A percentile compares a stretch with the other conserved stretches of the same genome.
Conservation (phyloP, 441 rosid genomes). For the Melianthus villosus region DNA sequence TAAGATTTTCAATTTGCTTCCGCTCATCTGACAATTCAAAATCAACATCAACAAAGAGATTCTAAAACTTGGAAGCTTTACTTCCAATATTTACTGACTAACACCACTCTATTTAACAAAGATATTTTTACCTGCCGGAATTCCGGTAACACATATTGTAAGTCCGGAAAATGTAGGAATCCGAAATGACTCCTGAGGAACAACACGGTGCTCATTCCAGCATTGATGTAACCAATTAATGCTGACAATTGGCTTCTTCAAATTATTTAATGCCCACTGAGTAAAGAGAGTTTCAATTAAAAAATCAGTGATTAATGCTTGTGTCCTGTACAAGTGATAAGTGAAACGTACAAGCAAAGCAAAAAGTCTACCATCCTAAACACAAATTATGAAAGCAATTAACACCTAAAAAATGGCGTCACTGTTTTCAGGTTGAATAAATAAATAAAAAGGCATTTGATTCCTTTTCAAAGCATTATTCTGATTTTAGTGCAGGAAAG, state of each 20-base stretch:
- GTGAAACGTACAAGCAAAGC: background rate
- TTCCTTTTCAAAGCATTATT: too few species aligned
- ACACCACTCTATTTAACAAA: background rate
- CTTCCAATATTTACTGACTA: background rate
- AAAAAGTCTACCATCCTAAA: too few species aligned
- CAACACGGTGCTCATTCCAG: slow-evolving; percentile 90
- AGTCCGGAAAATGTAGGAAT: slow-evolving; percentile 89
- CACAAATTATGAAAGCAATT: too few species aligned
- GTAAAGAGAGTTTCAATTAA: slow-evolving; percentile 9
- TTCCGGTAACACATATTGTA: slow-evolving; percentile 59
- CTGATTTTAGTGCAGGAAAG: too few species aligned
- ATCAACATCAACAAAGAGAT: background rate
- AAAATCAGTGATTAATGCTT: slow-evolving; percentile 6
- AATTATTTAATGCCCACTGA: slow-evolving; percentile 84
- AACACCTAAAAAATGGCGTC: too few species aligned
- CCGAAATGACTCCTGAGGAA: slow-evolving; percentile 70
- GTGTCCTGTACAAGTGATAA: background rate
- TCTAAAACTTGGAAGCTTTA: background rate
- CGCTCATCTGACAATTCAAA: slow-evolving; percentile 47
- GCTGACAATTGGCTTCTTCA: slow-evolving; percentile 77
- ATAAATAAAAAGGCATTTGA: too few species aligned
- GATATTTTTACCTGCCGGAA: slow-evolving; percentile 46
- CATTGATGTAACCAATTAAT: slow-evolving; percentile 76
- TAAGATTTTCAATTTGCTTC: slow-evolving; percentile 53
- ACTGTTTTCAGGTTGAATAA: too few species aligned